These are phyloP conservation scores for Flaveria linearis DNA, from an alignment of 129 eudicot species.

Conservation along the genomic window DNA sequence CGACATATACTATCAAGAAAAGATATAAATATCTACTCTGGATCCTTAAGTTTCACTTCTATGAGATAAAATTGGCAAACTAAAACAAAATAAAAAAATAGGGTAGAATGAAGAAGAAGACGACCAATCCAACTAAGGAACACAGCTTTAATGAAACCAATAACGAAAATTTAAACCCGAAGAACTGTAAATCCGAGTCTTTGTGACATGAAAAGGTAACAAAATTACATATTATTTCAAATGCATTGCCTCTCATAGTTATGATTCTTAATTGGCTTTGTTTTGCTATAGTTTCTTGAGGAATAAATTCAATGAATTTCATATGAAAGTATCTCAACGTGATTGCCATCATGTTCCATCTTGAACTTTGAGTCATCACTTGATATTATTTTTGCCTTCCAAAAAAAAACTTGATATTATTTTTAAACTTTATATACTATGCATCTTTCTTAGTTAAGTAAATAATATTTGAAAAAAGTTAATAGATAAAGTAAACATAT, in stretches of 20 bases:
- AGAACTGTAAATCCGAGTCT: no score
- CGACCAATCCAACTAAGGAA: no score
- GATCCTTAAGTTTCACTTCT: no score
- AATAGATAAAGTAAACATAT: no score
- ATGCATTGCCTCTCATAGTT: no score
- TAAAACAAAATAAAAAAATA: neutral
- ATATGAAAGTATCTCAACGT: neutral
- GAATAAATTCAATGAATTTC: neutral
- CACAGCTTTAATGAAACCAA: no score
- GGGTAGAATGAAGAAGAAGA: neutral
- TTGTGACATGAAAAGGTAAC: no score
- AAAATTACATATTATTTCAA: no score
- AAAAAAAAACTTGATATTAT: neutral
- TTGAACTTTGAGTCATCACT: neutral
- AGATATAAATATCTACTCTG: no score
- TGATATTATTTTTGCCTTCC: neutral
- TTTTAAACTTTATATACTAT: neutral
- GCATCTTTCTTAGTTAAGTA: neutral
- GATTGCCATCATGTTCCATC: neutral
- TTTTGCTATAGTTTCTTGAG: neutral
- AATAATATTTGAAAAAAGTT: neutral
- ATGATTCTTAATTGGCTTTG: no score
- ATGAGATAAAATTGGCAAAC: neutral
- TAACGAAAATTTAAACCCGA: neutral
- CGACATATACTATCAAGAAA: neutral